A percentile compares a stretch with the other conserved stretches of the same genome.
Conservation (phyloP, 1,139 yeast species). For the Candida freyschussii region DNA sequence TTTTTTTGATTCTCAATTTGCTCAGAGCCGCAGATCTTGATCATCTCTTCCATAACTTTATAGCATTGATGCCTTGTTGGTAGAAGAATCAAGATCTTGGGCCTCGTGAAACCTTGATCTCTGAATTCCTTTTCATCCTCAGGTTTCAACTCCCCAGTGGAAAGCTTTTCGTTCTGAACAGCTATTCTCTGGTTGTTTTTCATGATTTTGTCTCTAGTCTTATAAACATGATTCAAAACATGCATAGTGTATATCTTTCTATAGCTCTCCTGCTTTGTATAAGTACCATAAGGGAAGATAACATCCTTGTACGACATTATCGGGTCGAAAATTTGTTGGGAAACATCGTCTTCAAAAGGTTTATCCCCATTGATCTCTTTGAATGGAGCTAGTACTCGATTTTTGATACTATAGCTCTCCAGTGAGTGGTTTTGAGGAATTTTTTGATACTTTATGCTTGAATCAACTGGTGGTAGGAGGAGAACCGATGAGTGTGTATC, state of each 20-base stretch:
- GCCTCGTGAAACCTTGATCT: constrained; percentile 95
- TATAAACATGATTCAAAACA: constrained; percentile 73
- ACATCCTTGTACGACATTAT: constrained; percentile 74
- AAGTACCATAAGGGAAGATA: constrained; percentile 52
- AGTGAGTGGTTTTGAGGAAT: constrained; percentile 23
- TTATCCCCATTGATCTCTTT: constrained; percentile 21
- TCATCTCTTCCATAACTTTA: constrained; percentile 60
- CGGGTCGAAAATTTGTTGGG: constrained; percentile 45
- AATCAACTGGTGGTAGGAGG: constrained; percentile 18
- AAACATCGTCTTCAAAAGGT: constrained; percentile 14
- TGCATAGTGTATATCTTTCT: constrained; percentile 67
- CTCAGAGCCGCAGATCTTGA: constrained; percentile 58
- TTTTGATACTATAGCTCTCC: constrained; percentile 30
- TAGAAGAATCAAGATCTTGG: constrained; percentile 74
- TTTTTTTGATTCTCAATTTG: constrained; percentile 80
- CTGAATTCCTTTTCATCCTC: constrained; percentile 57
- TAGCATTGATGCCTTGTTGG: constrained; percentile 84
- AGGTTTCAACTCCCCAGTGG: constrained; percentile 34
- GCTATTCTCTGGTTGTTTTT: constrained; percentile 64
- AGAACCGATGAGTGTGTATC: constrained; percentile 13
- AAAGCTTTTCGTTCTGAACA: constrained; percentile 39
- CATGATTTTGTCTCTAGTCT: constrained; percentile 77
- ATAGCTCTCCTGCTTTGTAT: constrained; percentile 41
- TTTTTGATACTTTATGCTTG: constrained; percentile 10
- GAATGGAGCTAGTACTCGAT: constrained; percentile 25